Percentiles rank a stretch among this genome's conserved stretches.
Evolutionary conservation across 148 eudicot genomes (phyloP).

Genomic region (Pouteria glomerata): DNA sequence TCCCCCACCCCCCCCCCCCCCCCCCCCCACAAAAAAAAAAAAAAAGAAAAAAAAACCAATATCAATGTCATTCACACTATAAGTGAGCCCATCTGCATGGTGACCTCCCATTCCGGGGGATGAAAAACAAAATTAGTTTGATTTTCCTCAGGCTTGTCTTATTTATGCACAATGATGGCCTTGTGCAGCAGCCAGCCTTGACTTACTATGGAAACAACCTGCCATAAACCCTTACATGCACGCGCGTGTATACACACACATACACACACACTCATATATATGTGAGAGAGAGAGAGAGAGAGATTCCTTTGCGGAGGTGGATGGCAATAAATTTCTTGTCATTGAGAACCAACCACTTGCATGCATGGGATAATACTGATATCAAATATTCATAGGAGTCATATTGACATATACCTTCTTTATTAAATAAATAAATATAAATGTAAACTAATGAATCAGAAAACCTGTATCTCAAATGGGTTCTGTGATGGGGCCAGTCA

Average conservation of each 20-base stretch:
- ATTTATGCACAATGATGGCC: neutral
- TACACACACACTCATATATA: too few relatives aligned
- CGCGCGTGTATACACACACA: too few relatives aligned
- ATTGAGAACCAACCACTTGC: neutral
- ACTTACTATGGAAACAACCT: too few relatives aligned
- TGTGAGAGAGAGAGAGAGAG: neutral
- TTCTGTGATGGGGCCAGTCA: too few relatives aligned
- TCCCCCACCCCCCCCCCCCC: too few relatives aligned
- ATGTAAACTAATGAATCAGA: too few relatives aligned
- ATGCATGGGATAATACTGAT: neutral
- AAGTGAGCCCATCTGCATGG: neutral
- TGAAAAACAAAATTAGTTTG: neutral
- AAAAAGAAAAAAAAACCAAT: too few relatives aligned
- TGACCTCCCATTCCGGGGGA: neutral
- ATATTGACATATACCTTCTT: neutral
- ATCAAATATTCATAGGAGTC: neutral
- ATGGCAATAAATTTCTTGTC: neutral
- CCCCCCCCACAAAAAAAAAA: too few relatives aligned
- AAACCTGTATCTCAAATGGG: too few relatives aligned
- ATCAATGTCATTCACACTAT: neutral
- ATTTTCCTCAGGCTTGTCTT: neutral
- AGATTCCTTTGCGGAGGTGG: neutral
- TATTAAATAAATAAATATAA: neutral
- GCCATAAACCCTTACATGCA: too few relatives aligned
- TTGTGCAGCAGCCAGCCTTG: neutral